Evolutionary conservation across 768 basidiomycete species (phyloP).

Genomic region (Serpula lacrymans): DNA sequence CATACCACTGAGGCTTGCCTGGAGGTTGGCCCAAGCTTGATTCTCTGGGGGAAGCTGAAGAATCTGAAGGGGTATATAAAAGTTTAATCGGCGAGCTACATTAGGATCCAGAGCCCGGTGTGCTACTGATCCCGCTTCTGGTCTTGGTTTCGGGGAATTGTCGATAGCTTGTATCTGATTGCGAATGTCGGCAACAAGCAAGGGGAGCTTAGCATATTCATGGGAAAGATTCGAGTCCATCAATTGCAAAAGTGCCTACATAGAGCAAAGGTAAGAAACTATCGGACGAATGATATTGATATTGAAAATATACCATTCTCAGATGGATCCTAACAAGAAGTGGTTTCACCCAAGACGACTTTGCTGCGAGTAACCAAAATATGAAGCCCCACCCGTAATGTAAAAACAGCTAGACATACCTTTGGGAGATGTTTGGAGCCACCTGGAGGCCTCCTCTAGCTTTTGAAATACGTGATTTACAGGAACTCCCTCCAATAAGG

Average conservation of each 20-base stretch:
- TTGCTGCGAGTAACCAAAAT: too few species aligned
- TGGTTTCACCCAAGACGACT: slow-evolving; percentile 46
- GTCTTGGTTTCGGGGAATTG: slow-evolving; percentile 33
- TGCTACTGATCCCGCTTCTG: slow-evolving; percentile 43
- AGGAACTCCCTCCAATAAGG: slow-evolving; percentile 62
- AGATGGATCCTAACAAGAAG: slow-evolving; percentile 51
- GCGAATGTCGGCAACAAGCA: slow-evolving; percentile 38
- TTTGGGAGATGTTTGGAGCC: slow-evolving; percentile 49
- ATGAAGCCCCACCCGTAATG: too few species aligned
- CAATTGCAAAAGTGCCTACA: slow-evolving; percentile 48
- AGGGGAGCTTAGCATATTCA: slow-evolving; percentile 33
- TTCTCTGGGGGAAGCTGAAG: slow-evolving; percentile 47
- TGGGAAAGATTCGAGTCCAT: slow-evolving; percentile 41
- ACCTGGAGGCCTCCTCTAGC: slow-evolving; percentile 59
- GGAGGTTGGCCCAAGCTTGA: slow-evolving; percentile 50
- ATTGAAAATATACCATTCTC: slow-evolving; percentile 45
- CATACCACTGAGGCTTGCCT: slow-evolving; percentile 51
- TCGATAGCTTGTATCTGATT: slow-evolving; percentile 40
- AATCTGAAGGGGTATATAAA: slow-evolving; percentile 65
- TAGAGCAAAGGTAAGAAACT: slow-evolving; percentile 3
- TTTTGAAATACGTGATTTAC: slow-evolving; percentile 48
- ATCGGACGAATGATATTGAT: slow-evolving; percentile 6
- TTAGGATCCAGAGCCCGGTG: slow-evolving; percentile 60
- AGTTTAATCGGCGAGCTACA: slow-evolving; percentile 63
- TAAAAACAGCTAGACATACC: too few species aligned